Conservation (phyloP, 345 rosid species). For the Hibiscus trionum region DNA sequence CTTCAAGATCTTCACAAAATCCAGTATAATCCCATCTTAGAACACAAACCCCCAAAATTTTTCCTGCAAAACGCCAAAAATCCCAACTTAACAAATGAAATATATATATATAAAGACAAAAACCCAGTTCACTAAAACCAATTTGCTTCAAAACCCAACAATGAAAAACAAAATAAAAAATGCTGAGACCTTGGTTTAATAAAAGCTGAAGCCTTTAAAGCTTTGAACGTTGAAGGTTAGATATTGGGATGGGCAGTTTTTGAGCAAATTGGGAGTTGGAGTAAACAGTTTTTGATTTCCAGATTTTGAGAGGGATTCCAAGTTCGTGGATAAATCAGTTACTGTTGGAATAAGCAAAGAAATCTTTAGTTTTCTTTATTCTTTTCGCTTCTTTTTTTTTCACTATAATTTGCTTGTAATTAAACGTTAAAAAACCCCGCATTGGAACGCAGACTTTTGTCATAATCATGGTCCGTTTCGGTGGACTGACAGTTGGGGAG, state of each 20-base stretch:
- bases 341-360: conserved; percentile 3
- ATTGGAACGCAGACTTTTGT: not conserved
- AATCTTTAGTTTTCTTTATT: not conserved
- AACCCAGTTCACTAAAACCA: conserved; percentile 8
- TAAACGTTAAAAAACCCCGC: not conserved
- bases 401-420: not conserved
- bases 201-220: not conserved
- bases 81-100: not conserved
- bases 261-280: conserved; percentile 4
- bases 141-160: not conserved
- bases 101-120: not conserved
- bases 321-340: conserved; percentile 10
- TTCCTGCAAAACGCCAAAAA: conserved; percentile 1
- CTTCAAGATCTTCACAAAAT: conserved; percentile 23
- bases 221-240: not conserved
- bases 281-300: not conserved
- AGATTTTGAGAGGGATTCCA: conserved; percentile 3
- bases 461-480: not conserved
- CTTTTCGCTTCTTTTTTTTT: not conserved
- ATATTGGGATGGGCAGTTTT: not conserved
- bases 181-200: not conserved
- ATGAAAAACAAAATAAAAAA: conserved; percentile 4
- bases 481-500: not conserved
- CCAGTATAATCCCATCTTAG: conserved; percentile 26
- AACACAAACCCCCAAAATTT: conserved; percentile 12